Conservation (phyloP, 768 basidiomycete genomes). For the button mushroom (Agaricus bisporus) region DNA sequence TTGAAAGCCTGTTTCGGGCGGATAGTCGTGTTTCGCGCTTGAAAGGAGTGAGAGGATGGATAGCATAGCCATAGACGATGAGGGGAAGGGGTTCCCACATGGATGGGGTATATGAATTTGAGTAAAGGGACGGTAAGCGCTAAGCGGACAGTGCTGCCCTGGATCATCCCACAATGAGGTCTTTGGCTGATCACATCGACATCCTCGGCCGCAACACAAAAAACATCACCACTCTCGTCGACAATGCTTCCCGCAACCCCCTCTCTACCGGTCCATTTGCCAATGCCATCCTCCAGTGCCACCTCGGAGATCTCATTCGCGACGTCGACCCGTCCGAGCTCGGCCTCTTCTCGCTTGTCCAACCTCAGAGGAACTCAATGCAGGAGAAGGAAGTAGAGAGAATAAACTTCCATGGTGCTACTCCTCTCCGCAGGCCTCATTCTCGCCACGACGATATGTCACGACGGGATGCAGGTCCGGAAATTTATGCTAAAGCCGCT, state of each 20-base stretch:
- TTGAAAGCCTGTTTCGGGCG: slow-evolving; percentile 49
- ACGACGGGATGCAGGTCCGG: slow-evolving; percentile 52
- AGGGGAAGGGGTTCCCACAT: slow-evolving; percentile 53
- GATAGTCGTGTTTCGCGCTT: slow-evolving; percentile 67
- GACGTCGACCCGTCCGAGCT: slow-evolving; percentile 75
- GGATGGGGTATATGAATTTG: slow-evolving; percentile 3
- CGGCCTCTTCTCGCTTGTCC: slow-evolving; percentile 64
- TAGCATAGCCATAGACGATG: slow-evolving; percentile 88
- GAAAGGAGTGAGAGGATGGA: slow-evolving; percentile 74
- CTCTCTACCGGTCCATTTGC: slow-evolving; percentile 46
- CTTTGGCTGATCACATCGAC: slow-evolving; percentile 64
- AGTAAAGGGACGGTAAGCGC: slow-evolving; percentile 5
- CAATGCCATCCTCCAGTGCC: slow-evolving; percentile 52
- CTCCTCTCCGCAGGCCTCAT: slow-evolving; percentile 51
- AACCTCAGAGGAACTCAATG: slow-evolving; percentile 17
- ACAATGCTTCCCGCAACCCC: slow-evolving; percentile 19
- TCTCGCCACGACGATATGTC: slow-evolving; percentile 28
- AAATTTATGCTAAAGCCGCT: slow-evolving; percentile 71
- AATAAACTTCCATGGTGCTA: slow-evolving; percentile 62
- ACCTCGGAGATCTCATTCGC: slow-evolving; percentile 72
- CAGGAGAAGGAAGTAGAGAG: slow-evolving; percentile 45
- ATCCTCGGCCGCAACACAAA: slow-evolving; percentile 48
- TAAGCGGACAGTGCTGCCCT: slow-evolving; percentile 1
- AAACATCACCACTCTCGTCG: slow-evolving; percentile 42
- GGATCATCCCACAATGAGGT: slow-evolving; percentile 32